phyloP scores from a whole-genome alignment of 768 basidiomycete species.

The Albatrellus ellisii region DNA sequence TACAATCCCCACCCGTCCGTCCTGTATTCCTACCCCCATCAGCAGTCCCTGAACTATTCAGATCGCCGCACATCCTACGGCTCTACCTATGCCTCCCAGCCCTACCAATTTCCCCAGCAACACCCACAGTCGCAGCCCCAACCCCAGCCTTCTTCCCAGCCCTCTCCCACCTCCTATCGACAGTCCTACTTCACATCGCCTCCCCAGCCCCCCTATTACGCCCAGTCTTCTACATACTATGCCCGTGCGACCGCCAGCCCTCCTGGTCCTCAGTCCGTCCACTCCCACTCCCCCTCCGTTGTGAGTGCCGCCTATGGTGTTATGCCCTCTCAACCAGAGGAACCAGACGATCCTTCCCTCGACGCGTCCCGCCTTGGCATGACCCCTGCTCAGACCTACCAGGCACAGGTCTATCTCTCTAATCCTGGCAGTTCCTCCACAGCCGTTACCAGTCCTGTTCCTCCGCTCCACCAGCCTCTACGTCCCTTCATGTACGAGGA shows the following conservation, averaged over 20 bases:
- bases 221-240: conserved; percentile 17
- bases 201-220: conserved; percentile 16
- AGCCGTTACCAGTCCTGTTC: no score
- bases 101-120: conserved; percentile 15
- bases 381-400: conserved; percentile 72
- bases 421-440: conserved; percentile 22
- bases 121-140: conserved; percentile 23
- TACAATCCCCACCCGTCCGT: conserved; percentile 13
- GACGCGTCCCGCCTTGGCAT: conserved; percentile 39
- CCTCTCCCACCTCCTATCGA: conserved; percentile 16
- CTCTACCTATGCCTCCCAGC: conserved; percentile 24
- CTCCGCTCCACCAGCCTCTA: no score
- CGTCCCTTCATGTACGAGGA: neutral
- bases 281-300: conserved; percentile 31
- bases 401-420: conserved; percentile 54
- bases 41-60: conserved; percentile 24
- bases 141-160: conserved; percentile 24
- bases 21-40: conserved; percentile 24
- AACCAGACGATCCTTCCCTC: conserved; percentile 32
- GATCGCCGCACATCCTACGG: conserved; percentile 37
- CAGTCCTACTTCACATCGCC: conserved; percentile 13
- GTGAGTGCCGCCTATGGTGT: conserved; percentile 36
- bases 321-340: conserved; percentile 30
- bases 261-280: neutral
- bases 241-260: conserved; percentile 17